Percentiles rank a stretch among this genome's conserved stretches.
Evolutionary conservation across 306 rosid genomes (phyloP).

Genomic region (Potentilla sterilis): DNA sequence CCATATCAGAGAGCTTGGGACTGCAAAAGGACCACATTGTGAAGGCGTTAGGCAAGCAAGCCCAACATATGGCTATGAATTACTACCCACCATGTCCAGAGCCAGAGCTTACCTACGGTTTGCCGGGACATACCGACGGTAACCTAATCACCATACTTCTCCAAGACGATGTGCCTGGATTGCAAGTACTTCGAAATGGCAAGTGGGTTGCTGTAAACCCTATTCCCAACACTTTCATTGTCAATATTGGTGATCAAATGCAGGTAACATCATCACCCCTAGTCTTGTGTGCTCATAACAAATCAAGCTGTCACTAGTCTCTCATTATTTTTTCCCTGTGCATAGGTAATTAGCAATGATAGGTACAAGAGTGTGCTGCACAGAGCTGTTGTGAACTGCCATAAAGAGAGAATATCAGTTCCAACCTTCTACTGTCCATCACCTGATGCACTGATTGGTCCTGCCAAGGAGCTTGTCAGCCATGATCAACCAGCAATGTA

Average conservation of each 20-base stretch:
- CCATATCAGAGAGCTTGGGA: conserved; percentile 51
- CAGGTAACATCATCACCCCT: conserved; percentile 31
- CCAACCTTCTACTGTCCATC: conserved; percentile 59
- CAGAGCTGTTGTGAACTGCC: conserved; percentile 44
- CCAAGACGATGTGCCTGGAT: conserved; percentile 53
- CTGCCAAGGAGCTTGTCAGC: conserved; percentile 30
- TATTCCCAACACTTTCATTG: conserved; percentile 44
- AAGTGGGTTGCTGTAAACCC: conserved; percentile 47
- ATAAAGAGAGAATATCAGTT: conserved; percentile 41
- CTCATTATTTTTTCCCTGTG: background rate
- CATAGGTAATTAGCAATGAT: conserved; percentile 45
- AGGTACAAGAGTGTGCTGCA: conserved; percentile 50
- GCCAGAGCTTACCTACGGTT: conserved; percentile 55
- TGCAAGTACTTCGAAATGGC: conserved; percentile 44
- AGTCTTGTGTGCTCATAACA: background rate
- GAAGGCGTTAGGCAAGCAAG: conserved; percentile 41
- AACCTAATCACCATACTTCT: conserved; percentile 50
- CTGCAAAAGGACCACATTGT: conserved; percentile 25
- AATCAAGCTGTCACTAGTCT: background rate
- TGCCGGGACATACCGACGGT: conserved; percentile 50
- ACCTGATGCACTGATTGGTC: conserved; percentile 38
- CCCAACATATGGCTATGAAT: conserved; percentile 57
- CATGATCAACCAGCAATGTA: conserved; percentile 18
- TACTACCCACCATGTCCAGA: conserved; percentile 56
- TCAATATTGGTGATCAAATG: conserved; percentile 58